A percentile compares a stretch with the other conserved stretches of the same genome.
These are phyloP conservation scores for Neopestalotiopsis sp. DNA, from an alignment of 2,329 filamentous ascomycete genomes.

Conservation along the genomic window DNA sequence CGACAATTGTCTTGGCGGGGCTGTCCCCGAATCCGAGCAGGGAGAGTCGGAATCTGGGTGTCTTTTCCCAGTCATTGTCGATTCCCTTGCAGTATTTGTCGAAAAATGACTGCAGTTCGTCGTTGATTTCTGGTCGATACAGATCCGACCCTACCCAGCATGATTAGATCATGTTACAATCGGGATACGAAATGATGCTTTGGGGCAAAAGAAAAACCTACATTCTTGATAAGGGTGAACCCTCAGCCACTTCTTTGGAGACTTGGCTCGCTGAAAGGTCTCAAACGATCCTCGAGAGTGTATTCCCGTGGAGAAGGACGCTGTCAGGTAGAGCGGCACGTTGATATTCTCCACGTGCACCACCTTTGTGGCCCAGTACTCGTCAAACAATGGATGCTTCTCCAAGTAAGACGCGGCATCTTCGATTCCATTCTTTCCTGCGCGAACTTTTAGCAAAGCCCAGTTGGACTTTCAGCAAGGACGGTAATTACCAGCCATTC, in stretches of 20 bases:
- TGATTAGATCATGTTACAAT: neutral
- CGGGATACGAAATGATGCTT: neutral
- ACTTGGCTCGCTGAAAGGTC: conserved; percentile 6
- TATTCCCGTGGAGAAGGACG: conserved; percentile 11
- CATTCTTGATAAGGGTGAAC: conserved; percentile 16
- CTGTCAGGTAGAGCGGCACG: conserved; percentile 12
- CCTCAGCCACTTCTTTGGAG: conserved; percentile 6
- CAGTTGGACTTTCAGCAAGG: too few relatives aligned
- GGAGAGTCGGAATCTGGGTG: conserved; percentile 19
- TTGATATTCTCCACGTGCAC: conserved; percentile 10
- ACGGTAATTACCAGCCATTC: neutral
- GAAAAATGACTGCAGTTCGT: conserved; percentile 30
- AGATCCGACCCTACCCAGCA: conserved; percentile 24
- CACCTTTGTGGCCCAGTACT: conserved; percentile 11
- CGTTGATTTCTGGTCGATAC: conserved; percentile 24
- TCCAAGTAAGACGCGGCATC: neutral
- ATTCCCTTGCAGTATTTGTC: conserved; percentile 25
- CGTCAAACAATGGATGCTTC: conserved; percentile 8
- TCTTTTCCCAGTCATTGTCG: conserved; percentile 26
- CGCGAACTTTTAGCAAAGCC: too few relatives aligned
- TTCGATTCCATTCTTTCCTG: conserved; percentile 7
- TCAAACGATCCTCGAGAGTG: conserved; percentile 14
- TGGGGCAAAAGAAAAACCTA: neutral
- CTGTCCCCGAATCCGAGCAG: conserved; percentile 14
- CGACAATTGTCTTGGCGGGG: neutral